Base-by-base conservation (phyloP, 73 alveolate species). In the Paramecium sonneborni region DNA sequence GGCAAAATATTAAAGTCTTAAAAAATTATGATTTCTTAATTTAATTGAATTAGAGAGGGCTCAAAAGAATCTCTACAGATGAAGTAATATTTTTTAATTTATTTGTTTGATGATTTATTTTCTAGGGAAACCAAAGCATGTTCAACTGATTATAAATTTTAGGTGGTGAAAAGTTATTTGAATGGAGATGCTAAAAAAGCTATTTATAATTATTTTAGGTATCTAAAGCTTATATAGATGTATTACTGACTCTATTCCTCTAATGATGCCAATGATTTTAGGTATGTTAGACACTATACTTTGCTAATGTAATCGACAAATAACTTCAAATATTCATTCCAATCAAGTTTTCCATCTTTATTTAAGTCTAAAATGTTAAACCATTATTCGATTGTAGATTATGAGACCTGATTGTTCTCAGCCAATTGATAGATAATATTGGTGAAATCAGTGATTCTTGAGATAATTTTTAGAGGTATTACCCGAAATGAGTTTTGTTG, bases 111-210 rank as follows among this genome's bases (percentile, higher is more conserved):
- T 24, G 84, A 62, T 30, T 12, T 34, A 35, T 41, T 72, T 35
- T 35, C 57, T 8, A 34, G 12, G 1, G 20, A 34, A 32, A 30
- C 44, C 18, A 72, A 18, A 37, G 62, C 15, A 0, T 12, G 10
- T 72, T 72, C 84, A 62, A 72, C 58, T 35, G 38, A 28, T 21
- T 15, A n/a, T 14, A 72, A 72, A 72, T 32, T 72, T 72, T 34
- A 72, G 26, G 84, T 62, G 43, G 84, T 26, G 18, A 38, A 72
- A 14, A 28, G 8, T 72, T 12, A 72, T 72, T 37, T 35, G 26
- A 72, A 72, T 72, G 86, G 86, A 30, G 55, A 72, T 15, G 57
- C 57, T n/a, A 72, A 72, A 38, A 72, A 72, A 14, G 86, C 86
- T 28, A 72, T 72, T 41, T 72, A 72, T 35, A 72, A 38, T 72